Evolutionary conservation across 441 rosid genomes (phyloP).

Genomic region (Brassica hybrid): DNA sequence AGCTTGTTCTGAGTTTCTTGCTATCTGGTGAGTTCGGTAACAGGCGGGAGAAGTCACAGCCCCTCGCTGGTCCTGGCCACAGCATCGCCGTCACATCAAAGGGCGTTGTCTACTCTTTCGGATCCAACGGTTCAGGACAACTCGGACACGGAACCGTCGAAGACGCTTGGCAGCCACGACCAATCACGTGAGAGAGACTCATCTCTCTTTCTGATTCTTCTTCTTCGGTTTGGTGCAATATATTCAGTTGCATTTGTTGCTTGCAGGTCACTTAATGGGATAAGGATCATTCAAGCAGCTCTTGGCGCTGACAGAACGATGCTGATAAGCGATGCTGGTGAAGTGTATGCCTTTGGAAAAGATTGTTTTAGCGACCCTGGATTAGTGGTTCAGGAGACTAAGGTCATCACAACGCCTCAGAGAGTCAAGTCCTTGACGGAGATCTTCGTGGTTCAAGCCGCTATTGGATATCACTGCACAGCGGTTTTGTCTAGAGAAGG

Average conservation of each 20-base stretch:
- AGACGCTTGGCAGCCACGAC: slow-evolving; percentile 80
- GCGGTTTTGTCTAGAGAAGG: slow-evolving; percentile 95
- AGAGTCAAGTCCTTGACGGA: slow-evolving; percentile 71
- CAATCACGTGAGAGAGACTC: slow-evolving; percentile 66
- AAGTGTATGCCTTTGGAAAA: slow-evolving; percentile 85
- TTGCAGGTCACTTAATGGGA: slow-evolving; percentile 85
- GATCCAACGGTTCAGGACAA: slow-evolving; percentile 82
- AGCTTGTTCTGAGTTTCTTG: slow-evolving; percentile 77
- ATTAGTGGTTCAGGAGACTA: slow-evolving; percentile 58
- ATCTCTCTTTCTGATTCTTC: slow-evolving; percentile 24
- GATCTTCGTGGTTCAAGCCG: slow-evolving; percentile 90
- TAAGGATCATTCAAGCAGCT: slow-evolving; percentile 92
- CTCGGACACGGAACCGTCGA: slow-evolving; percentile 82
- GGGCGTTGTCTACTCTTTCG: slow-evolving; percentile 80
- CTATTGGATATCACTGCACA: slow-evolving; percentile 83
- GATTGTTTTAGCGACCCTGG: slow-evolving; percentile 71
- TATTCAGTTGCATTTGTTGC: slow-evolving; percentile 53
- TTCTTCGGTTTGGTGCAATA: slow-evolving; percentile 33
- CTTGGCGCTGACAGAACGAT: slow-evolving; percentile 85
- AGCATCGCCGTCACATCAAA: slow-evolving; percentile 81
- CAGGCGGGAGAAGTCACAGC: slow-evolving; percentile 94
- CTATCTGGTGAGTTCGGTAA: slow-evolving; percentile 80
- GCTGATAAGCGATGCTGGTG: slow-evolving; percentile 91
- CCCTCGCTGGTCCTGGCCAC: slow-evolving; percentile 91
- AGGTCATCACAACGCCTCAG: slow-evolving; percentile 65